Evolutionary conservation across 2,329 filamentous ascomycete genomes (phyloP), one percentile per base, ranked within the genome.

Genomic region (Microascus cirrosus): DNA sequence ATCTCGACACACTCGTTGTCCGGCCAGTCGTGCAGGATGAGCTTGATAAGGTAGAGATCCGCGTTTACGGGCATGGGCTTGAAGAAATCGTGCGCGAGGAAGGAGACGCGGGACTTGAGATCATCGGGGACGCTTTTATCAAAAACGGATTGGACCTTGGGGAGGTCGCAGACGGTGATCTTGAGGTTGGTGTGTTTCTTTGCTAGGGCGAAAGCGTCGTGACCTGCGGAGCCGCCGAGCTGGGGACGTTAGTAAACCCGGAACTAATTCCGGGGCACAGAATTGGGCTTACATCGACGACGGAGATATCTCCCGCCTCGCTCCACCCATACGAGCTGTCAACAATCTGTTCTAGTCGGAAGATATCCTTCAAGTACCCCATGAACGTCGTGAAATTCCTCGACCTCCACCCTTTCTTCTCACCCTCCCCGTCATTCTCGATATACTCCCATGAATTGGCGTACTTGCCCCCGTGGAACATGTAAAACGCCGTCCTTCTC

Each of bases 21-120:
- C 0, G 80, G 77, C 70, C 82, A 82, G 68, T 85, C 83, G 65
- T 86, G 81, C 8, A 86, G 67, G 61, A 85, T 83, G 74, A 77
- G 78, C 54, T 80, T 77, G 67, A 84, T 77, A 62, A 79, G 74
- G 68, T 84, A 85, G 20, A 83, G 71, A 62, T 83, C 81, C 1
- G 80, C 83, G 54, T 75, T 69, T 15, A 80, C 71, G 0, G 76
- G 73, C 66, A 86, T 82, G 55, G 77, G 74, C 6, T 72, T 71
- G 65, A 84, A 83, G 65, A 86, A 83, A 63, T 84, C 77, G 64
- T 86, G 81, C 2, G 70, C 70, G 60, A 73, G 70, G 60, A 80
- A 69, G 20, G 64, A 65, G 48, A 81, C 71, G 15, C 77, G 66
- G 32, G 32, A 15, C 5, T 36, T 20, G 4, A 57, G 48, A 12